Evolutionary conservation across 2,329 filamentous ascomycete genomes (phyloP), one percentile per base, ranked within the genome.

Genomic region (Cladorrhinum sp.): DNA sequence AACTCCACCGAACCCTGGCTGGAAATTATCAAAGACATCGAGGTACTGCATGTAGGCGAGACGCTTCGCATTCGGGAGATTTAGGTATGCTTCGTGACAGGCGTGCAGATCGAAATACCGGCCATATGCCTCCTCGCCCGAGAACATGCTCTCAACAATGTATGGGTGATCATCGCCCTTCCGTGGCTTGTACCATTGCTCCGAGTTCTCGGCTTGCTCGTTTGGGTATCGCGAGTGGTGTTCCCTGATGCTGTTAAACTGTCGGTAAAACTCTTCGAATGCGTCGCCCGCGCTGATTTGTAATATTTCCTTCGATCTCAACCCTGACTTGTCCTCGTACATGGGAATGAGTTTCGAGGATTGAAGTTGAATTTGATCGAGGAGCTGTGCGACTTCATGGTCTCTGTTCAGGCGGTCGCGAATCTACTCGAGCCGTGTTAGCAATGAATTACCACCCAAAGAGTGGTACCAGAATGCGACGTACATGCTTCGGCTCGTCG

Each of bases 171-270:
- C 85, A 54, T 86, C 84, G 65, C 89, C 86, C 12, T 81, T 83
- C 48, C 82, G 78, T 60, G 77, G 83, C 74, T 92, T 92, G 79
- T 99, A 99, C 36, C 93, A 90, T 67, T 89, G 86, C 77, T 99
- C 96, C 13, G 96, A 86, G 69, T 98, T 97, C 75, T 99, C 95
- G 52, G 96, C 91, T 27, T 91, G 92, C 73, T 97, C 92, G 76
- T 96, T 96, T 1, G 93, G 93, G 71, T 99, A 97, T 68, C 89
- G 86, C 61, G 88, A 85, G 75, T 99, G 93, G 72, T 96, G 96
- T 52, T 90, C 87, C 70, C 92, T 95, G 70, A 96, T 89, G 24
- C 88, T 85, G 60, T 85, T 81, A 16, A 96, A 78, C 70, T 96
- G 90, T 66, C 88, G 90, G 79, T 96, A 93, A 76, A 99, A 99